Conservation (phyloP, 1,284 basidiomycete species). For the Limonomyces culmigenus region DNA sequence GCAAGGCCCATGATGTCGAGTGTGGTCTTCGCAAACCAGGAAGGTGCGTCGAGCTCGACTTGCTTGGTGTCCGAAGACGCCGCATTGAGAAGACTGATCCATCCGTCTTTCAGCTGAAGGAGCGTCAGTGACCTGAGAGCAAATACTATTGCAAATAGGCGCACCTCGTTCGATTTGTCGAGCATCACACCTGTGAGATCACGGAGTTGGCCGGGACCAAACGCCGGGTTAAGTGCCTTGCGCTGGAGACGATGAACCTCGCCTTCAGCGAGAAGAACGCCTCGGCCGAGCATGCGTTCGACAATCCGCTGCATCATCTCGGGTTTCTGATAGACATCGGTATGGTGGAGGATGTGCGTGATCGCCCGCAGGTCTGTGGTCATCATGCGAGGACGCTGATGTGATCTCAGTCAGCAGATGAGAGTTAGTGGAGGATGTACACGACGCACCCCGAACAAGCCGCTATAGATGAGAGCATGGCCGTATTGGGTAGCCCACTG, state of each 20-base stretch:
- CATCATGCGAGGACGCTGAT: too few species aligned
- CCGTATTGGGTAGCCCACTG: too few species aligned
- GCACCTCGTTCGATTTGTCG: constrained; percentile 15
- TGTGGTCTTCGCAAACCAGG: constrained; percentile 24
- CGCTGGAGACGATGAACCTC: background rate
- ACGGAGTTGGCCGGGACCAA: constrained; percentile 16
- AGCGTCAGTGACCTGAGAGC: background rate
- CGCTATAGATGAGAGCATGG: too few species aligned
- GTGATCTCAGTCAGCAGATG: too few species aligned
- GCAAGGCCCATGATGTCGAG: constrained; percentile 32
- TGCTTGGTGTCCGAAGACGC: constrained; percentile 4
- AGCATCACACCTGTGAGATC: constrained; percentile 17
- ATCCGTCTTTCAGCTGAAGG: constrained; percentile 10
- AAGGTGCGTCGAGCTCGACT: too few species aligned
- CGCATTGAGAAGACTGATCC: constrained; percentile 3
- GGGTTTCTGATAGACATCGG: too few species aligned
- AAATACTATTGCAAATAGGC: background rate
- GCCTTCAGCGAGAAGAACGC: constrained; percentile 27
- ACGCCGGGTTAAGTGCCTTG: constrained; percentile 14
- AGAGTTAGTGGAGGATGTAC: too few species aligned
- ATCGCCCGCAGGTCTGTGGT: too few species aligned
- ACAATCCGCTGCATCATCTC: too few species aligned
- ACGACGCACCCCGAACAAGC: too few species aligned
- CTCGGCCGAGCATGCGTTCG: too few species aligned
- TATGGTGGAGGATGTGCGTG: too few species aligned